Evolutionary conservation across 75 land plant genomes (phyloP), one percentile per base, ranked within the genome.

Genomic region (Sequoiadendron giganteum): DNA sequence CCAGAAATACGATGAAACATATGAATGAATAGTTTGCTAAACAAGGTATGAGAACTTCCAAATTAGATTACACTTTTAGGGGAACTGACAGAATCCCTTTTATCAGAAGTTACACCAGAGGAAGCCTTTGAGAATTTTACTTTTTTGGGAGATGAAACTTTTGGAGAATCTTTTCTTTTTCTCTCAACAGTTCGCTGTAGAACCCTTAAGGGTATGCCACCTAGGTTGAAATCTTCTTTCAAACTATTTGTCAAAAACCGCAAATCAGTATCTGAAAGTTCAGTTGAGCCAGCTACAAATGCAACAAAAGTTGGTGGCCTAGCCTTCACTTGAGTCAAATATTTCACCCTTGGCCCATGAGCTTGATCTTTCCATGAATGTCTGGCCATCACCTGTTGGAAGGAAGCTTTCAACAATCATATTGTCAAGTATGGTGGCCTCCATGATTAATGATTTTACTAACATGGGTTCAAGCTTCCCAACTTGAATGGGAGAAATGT

Each of bases 221-320:
- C 99, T 76, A 98, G 77, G 40, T 93, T 90, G 87, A 98, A 98
- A 87, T 98, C 99, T 87, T 98, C 99, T 43, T 98, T 96, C 78
- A 98, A 90, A 54, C 97, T 94, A 80, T 93, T 95, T 65, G 93
- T 92, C 58, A 98, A 75, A 88, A 98, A 98, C 89, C 99, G 91
- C 13, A 98, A 70, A 13, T 97, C 97, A 2, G 97, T 93, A 55
- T 98, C 97, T 34, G 93, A 90, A 10, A 98, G 94, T 88, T 93
- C 90, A 9, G 86, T 83, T 85, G 94, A 91, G 78, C 99, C 99
- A 56, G 90, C 90, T 79, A 94, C 85, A 90, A 98, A 98, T 43
- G 98, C 98, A 39, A 98, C 97, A 89, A 98, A 98, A 5, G 99
- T 98, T 9, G 99, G 99, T 39, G 99, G 99, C 18, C 99, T 93